Evolutionary conservation across 1,284 basidiomycete species (phyloP).

Genomic region (Apiotrichum mycotoxinovorans): DNA sequence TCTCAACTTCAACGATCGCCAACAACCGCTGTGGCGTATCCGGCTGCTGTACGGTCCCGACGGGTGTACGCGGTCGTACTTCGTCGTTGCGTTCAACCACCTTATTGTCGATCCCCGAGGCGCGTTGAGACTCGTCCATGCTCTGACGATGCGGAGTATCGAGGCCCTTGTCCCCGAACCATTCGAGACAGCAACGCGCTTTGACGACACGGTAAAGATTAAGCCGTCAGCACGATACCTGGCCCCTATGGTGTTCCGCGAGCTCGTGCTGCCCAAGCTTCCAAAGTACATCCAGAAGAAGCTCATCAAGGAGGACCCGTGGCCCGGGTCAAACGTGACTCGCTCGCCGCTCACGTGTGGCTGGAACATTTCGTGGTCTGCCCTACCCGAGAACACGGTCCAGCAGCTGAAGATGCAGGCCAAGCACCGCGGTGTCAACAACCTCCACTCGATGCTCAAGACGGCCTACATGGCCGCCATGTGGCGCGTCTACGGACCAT

Average conservation of each 20-base stretch:
- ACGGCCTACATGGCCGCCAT: slow-evolving; percentile 28
- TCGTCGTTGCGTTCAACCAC: slow-evolving; percentile 7
- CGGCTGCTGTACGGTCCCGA: slow-evolving; percentile 27
- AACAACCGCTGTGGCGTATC: slow-evolving; percentile 1
- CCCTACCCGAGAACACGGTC: slow-evolving; percentile 19
- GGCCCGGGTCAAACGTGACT: slow-evolving; percentile 25
- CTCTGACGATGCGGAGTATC: slow-evolving; percentile 2
- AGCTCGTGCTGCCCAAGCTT: slow-evolving; percentile 32
- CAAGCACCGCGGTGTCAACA: slow-evolving; percentile 22
- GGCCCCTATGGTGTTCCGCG: slow-evolving; percentile 27
- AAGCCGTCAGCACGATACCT: slow-evolving; percentile 20
- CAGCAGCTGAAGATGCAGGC: slow-evolving; percentile 21
- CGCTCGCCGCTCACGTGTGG: slow-evolving; percentile 7
- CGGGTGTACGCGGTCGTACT: slow-evolving; percentile 4
- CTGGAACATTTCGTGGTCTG: slow-evolving; percentile 16
- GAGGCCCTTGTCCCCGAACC: slow-evolving; percentile 7
- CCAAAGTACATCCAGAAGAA: slow-evolving; percentile 29
- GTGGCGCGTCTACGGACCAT: slow-evolving; percentile 14
- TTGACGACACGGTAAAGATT: slow-evolving; percentile 28
- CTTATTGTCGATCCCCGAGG: slow-evolving; percentile 9
- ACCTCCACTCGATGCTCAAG: slow-evolving; percentile 35
- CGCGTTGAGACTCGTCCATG: slow-evolving; percentile 4
- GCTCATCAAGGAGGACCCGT: slow-evolving; percentile 18
- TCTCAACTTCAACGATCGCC: neutral
- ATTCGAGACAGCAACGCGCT: slow-evolving; percentile 4